phyloP scores from a whole-genome alignment of 495 filamentous ascomycete genomes.

The Podospora anserina region DNA sequence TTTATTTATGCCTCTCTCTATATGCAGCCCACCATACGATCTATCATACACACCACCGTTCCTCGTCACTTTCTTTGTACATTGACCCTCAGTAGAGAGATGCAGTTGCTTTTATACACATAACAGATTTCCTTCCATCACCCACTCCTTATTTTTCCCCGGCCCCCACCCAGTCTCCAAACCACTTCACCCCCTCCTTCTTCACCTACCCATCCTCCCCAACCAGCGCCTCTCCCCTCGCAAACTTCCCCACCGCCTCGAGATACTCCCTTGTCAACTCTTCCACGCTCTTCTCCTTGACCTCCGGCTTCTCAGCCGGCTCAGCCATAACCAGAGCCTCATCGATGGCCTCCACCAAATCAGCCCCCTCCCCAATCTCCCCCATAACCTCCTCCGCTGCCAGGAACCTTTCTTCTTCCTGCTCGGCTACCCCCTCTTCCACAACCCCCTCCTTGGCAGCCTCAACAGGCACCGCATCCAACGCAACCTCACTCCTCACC shows the following conservation, averaged over 20 bases:
- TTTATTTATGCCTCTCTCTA: neutral
- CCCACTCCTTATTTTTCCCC: neutral
- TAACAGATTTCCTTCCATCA: neutral
- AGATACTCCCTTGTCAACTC: neutral
- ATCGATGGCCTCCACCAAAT: neutral
- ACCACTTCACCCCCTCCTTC: neutral
- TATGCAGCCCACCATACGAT: neutral
- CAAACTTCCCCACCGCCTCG: neutral
- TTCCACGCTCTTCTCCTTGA: neutral
- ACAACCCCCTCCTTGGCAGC: neutral
- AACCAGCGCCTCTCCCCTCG: neutral
- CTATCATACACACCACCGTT: neutral
- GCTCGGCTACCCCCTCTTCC: neutral
- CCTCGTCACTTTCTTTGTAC: neutral
- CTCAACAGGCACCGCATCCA: constrained; percentile 34
- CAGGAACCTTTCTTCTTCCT: neutral
- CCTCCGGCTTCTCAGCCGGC: neutral
- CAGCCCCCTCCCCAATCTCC: neutral
- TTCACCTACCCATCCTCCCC: neutral
- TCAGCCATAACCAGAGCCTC: neutral
- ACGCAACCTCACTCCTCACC: constrained; percentile 39
- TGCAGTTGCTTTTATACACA: neutral
- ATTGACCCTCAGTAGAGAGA: too few species aligned
- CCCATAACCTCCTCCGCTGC: neutral
- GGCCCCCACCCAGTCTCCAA: neutral